Base-by-base conservation (phyloP, 768 basidiomycete genomes). In the Pisolithus microcarpus region DNA sequence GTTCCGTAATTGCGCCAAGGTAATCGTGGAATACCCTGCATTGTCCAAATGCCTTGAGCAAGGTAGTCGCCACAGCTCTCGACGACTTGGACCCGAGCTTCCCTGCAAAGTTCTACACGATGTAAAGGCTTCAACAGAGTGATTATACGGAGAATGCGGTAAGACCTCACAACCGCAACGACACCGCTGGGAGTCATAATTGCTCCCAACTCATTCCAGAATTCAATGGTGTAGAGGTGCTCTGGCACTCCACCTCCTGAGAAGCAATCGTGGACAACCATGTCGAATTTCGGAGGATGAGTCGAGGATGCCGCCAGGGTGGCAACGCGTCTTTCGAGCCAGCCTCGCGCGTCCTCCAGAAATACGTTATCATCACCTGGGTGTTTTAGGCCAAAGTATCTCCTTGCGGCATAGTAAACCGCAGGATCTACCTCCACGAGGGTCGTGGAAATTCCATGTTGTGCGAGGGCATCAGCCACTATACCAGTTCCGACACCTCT, bases 371-470 rank as follows among this genome's bases (percentile, higher is more conserved):
- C 72, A 2, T 77, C 67, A 2, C 75, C 74, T 6, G 83, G 82
- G 52, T 84, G 75, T 11, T 81, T 77, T n/a, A 97, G 72, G 7
- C 81, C 86, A 55, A 98, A 96, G 68, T 78, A 94, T 30, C 66
- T 71, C 24, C 80, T 76, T 15, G 94, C 91, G 24, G 87, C 91
- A 13, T 80, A 71, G 63, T 94, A 93, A 19, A 98, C 93, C 1
- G 80, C 85, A 34, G 90, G 89, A 63, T 97, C 95, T 53, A 95
- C 88, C 66, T 98, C 95, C n/a, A 94, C 79, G 44, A 95, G 78
- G 1, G 91, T 90, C 5, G 86, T 84, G 6, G 76, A 72, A 24
- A 94, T 69, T 18, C 76, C 76, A 54, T 90, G 87, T 23, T 76
- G 73, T 43, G 79, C 72, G 56, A 98, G 82, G 0, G 90, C 77